Base-by-base conservation (phyloP, 208 protist species). In the Eutreptiella sp. region DNA sequence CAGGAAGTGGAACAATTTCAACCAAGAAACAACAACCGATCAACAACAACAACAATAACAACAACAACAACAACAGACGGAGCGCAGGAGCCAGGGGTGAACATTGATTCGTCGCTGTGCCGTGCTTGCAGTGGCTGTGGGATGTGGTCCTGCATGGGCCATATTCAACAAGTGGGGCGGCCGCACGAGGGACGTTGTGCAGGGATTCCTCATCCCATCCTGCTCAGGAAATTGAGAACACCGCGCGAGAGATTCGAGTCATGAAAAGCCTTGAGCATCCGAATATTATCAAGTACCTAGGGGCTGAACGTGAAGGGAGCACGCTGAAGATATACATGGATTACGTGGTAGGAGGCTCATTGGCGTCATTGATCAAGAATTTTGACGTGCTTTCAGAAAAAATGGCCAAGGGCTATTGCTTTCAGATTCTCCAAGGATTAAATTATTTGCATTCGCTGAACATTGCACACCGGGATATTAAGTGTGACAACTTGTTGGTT, bases 291-390 rank as follows among this genome's bases (percentile, higher is more conserved):
- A 48, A 38, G 2, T 73, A 73, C 63, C 36, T 76, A 3, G 7
- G 31, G 34, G 19, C 63, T 21, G 61, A 76, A 29, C 28, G 65
- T 4, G 3, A 63, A 3, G 60, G 38, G 4, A 32, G 4, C 4
- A 5, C 31, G 3, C 35, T 73, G 4, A 32, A 76, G 26, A 71
- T 73, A 19, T 73, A 66, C 46, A 70, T 72, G 53, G 68, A 73
- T 38, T 73, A 68, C 63, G 35, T 73, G 5, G 11, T 59, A 3
- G 68, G 68, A 5, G 67, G 67, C n/a, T 71, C 66, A 1, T 9
- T 77, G 1, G 7, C 50, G 0, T 66, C 57, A 0, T 24, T 77
- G 28, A 1, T 77, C 19, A 52, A 70, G 38, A 46, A 42, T 23
- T 77, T 75, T 64, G 73, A 60, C 0, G 7, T 26, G 4, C 52